These are phyloP conservation scores for Hygrophoropsis aurantiaca DNA, from an alignment of 768 basidiomycete genomes.

Conservation along the genomic window DNA sequence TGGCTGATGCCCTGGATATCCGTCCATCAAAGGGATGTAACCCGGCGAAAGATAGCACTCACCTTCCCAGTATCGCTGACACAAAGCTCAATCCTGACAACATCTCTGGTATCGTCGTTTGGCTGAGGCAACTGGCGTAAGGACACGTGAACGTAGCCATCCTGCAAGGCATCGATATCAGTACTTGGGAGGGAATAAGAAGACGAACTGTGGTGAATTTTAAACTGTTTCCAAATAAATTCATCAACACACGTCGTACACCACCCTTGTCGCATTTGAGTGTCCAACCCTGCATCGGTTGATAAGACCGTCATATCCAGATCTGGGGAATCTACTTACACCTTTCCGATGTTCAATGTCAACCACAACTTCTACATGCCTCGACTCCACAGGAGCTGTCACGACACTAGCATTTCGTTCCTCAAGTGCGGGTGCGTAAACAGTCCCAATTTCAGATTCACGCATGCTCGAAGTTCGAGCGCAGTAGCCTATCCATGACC, in stretches of 20 bases:
- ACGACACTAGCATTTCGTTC: constrained; percentile 43
- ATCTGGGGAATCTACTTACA: constrained; percentile 41
- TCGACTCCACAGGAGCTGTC: constrained; percentile 30
- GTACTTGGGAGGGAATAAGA: not conserved
- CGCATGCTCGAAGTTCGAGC: constrained; percentile 70
- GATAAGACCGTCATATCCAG: not conserved
- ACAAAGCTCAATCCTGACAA: constrained; percentile 75
- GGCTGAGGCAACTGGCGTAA: constrained; percentile 69
- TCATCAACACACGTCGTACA: constrained; percentile 89
- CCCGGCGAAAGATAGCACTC: constrained; percentile 7
- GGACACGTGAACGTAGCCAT: constrained; percentile 85
- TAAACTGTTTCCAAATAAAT: constrained; percentile 89
- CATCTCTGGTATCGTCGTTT: constrained; percentile 52
- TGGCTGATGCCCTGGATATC: constrained; percentile 77
- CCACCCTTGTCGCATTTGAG: constrained; percentile 91
- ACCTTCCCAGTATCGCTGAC: constrained; percentile 92
- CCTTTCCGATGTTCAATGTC: constrained; percentile 75
- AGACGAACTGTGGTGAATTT: constrained; percentile 81
- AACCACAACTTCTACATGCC: constrained; percentile 81
- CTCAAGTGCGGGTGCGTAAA: constrained; percentile 75
- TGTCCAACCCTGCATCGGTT: constrained; percentile 67
- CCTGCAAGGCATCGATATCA: constrained; percentile 38
- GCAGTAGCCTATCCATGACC: constrained; percentile 91
- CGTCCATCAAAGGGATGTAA: constrained; percentile 4
- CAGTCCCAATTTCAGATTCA: constrained; percentile 85